Base-by-base conservation (phyloP, 192 early-diverging fungal species). In the Geranomyces variabilis region DNA sequence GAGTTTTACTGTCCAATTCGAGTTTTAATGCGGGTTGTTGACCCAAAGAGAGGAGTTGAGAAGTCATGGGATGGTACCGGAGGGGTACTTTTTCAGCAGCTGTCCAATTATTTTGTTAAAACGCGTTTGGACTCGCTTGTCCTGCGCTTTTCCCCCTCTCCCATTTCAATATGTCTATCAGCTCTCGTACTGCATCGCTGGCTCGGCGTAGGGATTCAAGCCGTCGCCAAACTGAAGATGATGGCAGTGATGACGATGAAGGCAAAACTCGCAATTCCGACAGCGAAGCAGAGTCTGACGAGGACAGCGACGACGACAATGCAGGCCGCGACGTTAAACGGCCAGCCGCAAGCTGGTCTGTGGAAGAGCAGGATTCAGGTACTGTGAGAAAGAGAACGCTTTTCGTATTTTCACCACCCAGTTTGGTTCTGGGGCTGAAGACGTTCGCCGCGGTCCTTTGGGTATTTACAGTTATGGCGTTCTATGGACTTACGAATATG, bases 401-500 rank as follows among this genome's bases (percentile, higher is more conserved):
- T 26, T 3, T 10, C 29, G 4, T 8, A 60, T 19, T 60, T 33
- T 19, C 7, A 17, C 28, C 29, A 60, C 17, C 58, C 17, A 60
- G 1, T 28, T 8, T 29, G 24, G 29, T 19, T 26, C 58, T 10
- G n/a, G 51, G 19, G 21, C 55, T 65, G 58, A 10, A 29, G 26
- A 67, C 7, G 28, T 41, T 58, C 43, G 53, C 31, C 47, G 60
- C 48, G 44, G 71, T 48, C 48, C 8, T 6, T 28, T 29, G 34
- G 15, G 22, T 45, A n/a, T 34, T 7, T 43, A 1, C 22, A 81
- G 83, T 85, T 6, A 65, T 80, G 57, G 53, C 68, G 12, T 80
- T 77, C 59, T 85, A 85, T 49, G 79, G 77, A 31, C 53, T 85
- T 0, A 66, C 78, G 44, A 66, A 70, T 8, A 64, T 80, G 12